These are phyloP conservation scores for Xylariaceae sp. DNA, from an alignment of 2,329 filamentous ascomycete species.

Conservation along the genomic window DNA sequence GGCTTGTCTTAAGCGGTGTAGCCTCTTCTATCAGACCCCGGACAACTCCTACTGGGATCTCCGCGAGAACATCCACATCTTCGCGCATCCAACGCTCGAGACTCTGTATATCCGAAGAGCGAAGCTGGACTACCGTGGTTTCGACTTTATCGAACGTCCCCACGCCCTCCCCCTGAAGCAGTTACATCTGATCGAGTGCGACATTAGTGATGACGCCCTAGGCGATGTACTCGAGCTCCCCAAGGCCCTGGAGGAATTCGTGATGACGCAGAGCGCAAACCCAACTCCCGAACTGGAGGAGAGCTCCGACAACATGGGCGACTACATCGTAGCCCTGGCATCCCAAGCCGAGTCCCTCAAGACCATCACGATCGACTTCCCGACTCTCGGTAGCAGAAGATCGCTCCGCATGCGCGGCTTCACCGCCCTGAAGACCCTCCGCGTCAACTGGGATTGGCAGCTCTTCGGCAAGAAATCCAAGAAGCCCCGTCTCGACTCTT, in stretches of 20 bases:
- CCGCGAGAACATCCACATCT: conserved; percentile 48
- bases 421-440: conserved; percentile 36
- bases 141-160: conserved; percentile 44
- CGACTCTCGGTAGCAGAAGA: conserved; percentile 36
- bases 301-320: conserved; percentile 42
- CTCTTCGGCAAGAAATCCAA: conserved; percentile 43
- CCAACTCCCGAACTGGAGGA: conserved; percentile 42
- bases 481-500: conserved; percentile 42
- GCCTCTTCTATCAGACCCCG: conserved; percentile 42
- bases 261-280: conserved; percentile 41
- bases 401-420: conserved; percentile 43
- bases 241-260: conserved; percentile 41
- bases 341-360: conserved; percentile 40
- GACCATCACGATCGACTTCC: conserved; percentile 42
- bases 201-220: conserved; percentile 43
- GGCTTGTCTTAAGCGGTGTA: conserved; percentile 43
- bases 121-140: conserved; percentile 42
- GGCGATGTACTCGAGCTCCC: conserved; percentile 41
- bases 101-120: conserved; percentile 41
- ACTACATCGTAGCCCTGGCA: conserved; percentile 42
- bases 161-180: conserved; percentile 41
- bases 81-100: conserved; percentile 45
- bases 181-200: conserved; percentile 45
- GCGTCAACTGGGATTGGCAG: conserved; percentile 45
- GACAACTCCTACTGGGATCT: conserved; percentile 46